Percentiles rank a stretch among this genome's conserved stretches.
These are phyloP conservation scores for Pseudogymnoascus sp. DNA, from an alignment of 2,329 filamentous ascomycete species.

Conservation along the genomic window DNA sequence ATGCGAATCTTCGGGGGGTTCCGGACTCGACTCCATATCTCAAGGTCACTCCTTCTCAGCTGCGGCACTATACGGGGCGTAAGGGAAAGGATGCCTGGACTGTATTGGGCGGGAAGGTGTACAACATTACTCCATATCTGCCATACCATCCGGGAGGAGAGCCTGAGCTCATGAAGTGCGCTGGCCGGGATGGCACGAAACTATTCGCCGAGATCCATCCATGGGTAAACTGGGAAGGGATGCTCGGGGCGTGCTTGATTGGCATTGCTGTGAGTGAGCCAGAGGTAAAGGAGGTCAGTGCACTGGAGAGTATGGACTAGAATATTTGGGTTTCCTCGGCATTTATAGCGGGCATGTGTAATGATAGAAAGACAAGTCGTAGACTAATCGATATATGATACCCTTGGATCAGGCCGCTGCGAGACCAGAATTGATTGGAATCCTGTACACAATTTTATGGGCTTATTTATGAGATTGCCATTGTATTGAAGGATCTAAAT, in stretches of 20 bases:
- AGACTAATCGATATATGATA: slow-evolving; percentile 11
- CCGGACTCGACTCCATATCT: slow-evolving; percentile 47
- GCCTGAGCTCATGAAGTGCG: slow-evolving; percentile 59
- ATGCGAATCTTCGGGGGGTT: slow-evolving; percentile 59
- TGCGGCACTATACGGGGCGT: slow-evolving; percentile 72
- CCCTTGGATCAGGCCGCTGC: background rate
- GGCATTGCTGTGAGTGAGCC: slow-evolving; percentile 50
- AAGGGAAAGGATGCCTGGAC: slow-evolving; percentile 87
- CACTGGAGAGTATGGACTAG: slow-evolving; percentile 57
- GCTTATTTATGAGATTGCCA: background rate
- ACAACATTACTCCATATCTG: slow-evolving; percentile 85
- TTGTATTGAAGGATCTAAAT: background rate
- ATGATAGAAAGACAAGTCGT: background rate
- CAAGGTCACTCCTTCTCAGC: slow-evolving; percentile 73
- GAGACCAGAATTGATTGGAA: background rate
- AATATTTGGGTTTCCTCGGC: slow-evolving; percentile 5
- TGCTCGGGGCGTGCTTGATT: slow-evolving; percentile 56
- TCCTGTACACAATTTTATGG: background rate
- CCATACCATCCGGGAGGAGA: slow-evolving; percentile 86
- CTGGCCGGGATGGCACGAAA: slow-evolving; percentile 53
- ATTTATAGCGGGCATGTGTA: slow-evolving; percentile 6
- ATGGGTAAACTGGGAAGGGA: slow-evolving; percentile 67
- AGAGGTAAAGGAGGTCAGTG: slow-evolving; percentile 25
- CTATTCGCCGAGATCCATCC: slow-evolving; percentile 61
- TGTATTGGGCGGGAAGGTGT: slow-evolving; percentile 79